Evolutionary conservation across 1,284 basidiomycete genomes (phyloP).

Genomic region (Kalmanozyma brasiliensis): DNA sequence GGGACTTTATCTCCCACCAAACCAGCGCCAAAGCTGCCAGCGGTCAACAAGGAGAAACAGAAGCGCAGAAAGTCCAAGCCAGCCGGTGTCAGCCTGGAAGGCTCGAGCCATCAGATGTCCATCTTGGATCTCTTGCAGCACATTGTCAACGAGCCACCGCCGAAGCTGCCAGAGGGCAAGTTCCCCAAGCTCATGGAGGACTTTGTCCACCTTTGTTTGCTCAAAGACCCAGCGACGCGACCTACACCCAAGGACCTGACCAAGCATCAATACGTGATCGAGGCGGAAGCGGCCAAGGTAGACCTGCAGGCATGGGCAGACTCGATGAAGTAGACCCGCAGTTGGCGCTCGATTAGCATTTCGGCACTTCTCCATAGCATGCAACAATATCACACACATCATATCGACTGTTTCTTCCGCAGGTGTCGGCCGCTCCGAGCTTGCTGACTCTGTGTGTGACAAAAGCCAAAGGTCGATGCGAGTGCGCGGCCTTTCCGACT

Average conservation of each 20-base stretch:
- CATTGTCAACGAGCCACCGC: conserved; percentile 79
- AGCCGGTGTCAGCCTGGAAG: conserved; percentile 86
- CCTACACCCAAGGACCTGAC: conserved; percentile 64
- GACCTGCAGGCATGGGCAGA: conserved; percentile 57
- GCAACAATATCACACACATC: not conserved
- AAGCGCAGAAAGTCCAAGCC: conserved; percentile 65
- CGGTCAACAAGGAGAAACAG: conserved; percentile 53
- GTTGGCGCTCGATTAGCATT: too few relatives aligned
- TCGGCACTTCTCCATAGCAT: too few relatives aligned
- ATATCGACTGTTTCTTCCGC: not conserved
- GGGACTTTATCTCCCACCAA: conserved; percentile 59
- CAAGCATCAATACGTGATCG: conserved; percentile 50
- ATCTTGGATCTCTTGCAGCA: conserved; percentile 96
- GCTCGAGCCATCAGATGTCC: conserved; percentile 92
- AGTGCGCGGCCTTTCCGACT: not conserved
- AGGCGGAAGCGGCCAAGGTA: conserved; percentile 44
- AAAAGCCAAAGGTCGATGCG: too few relatives aligned
- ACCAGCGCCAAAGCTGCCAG: conserved; percentile 33
- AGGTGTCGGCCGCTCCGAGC: not conserved
- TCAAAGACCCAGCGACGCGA: conserved; percentile 59
- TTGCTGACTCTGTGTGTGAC: too few relatives aligned
- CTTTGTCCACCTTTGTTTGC: conserved; percentile 62
- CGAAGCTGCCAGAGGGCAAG: conserved; percentile 53
- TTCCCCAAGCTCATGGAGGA: conserved; percentile 59
- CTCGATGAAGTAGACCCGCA: conserved; percentile 25